These are phyloP conservation scores for Tetrastigma voinierianum DNA, from an alignment of 164 flowering plant genomes.

Conservation along the genomic window DNA sequence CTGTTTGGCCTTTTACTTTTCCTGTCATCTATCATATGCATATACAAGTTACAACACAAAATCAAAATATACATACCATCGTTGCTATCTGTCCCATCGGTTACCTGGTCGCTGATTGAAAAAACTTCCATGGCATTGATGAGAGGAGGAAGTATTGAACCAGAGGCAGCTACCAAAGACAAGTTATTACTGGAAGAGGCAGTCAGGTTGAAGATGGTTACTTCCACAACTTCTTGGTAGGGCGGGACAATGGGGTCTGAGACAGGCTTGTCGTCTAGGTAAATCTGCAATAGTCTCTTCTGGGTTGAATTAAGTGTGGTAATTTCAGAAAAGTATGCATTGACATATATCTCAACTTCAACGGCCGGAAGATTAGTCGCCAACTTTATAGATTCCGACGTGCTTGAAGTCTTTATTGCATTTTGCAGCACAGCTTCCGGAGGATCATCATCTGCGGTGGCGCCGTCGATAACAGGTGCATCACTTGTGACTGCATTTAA, in stretches of 20 bases:
- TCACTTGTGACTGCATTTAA: conserved; percentile 10
- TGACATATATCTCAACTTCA: conserved; percentile 20
- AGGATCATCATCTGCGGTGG: conserved; percentile 28
- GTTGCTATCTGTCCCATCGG: conserved; percentile 28
- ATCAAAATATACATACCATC: conserved; percentile 28
- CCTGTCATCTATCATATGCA: too few relatives aligned
- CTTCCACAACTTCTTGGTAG: conserved; percentile 16
- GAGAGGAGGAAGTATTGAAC: conserved; percentile 46
- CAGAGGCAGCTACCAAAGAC: conserved; percentile 18
- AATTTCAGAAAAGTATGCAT: conserved; percentile 38
- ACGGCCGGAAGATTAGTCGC: neutral
- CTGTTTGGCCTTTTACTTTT: too few relatives aligned
- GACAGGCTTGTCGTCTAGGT: conserved; percentile 6
- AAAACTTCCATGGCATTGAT: conserved; percentile 50
- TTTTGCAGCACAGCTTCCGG: conserved; percentile 25
- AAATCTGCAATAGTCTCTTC: conserved; percentile 20
- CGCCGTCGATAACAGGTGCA: neutral
- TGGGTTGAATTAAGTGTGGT: conserved; percentile 8
- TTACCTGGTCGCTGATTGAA: conserved; percentile 11
- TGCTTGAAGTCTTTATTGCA: conserved; percentile 22
- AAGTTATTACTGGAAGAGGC: conserved; percentile 24
- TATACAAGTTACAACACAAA: too few relatives aligned
- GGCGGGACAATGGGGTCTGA: conserved; percentile 30
- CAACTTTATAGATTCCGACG: neutral
- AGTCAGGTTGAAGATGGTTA: conserved; percentile 8